A percentile compares a stretch with the other conserved stretches of the same genome.
phyloP scores from a whole-genome alignment of 441 rosid species.

The Lagerstroemia fauriei region DNA sequence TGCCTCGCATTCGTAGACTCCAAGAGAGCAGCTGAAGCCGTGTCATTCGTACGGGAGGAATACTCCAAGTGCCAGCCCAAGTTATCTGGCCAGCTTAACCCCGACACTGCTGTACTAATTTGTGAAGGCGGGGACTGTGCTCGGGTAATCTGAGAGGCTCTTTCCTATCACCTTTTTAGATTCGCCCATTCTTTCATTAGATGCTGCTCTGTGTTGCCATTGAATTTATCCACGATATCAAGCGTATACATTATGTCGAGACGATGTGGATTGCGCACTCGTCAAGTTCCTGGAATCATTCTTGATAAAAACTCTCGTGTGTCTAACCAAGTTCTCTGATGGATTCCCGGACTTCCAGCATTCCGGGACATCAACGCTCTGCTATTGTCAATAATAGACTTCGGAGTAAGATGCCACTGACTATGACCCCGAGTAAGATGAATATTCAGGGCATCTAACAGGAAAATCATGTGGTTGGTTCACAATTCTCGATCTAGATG shows the following conservation, averaged over 20 bases:
- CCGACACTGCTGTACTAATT: slow-evolving; percentile 52
- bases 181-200: slow-evolving; percentile 10
- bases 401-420: too few relatives aligned
- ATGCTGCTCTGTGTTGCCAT: neutral
- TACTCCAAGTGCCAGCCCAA: slow-evolving; percentile 65
- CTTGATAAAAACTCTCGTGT: neutral
- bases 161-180: neutral
- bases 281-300: neutral
- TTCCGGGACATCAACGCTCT: too few relatives aligned
- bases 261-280: neutral
- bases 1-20: slow-evolving; percentile 76
- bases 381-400: too few relatives aligned
- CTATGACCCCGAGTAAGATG: too few relatives aligned
- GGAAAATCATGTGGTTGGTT: too few relatives aligned
- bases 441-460: too few relatives aligned
- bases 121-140: slow-evolving; percentile 78
- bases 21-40: slow-evolving; percentile 61
- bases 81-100: slow-evolving; percentile 49
- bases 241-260: neutral
- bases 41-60: slow-evolving; percentile 57
- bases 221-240: neutral
- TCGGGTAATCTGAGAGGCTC: slow-evolving; percentile 47
- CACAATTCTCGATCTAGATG: neutral
- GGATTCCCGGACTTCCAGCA: too few relatives aligned
- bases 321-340: neutral